Evolutionary conservation across 192 early-diverging fungal genomes (phyloP).

Genomic region (Spinellus fusiger): DNA sequence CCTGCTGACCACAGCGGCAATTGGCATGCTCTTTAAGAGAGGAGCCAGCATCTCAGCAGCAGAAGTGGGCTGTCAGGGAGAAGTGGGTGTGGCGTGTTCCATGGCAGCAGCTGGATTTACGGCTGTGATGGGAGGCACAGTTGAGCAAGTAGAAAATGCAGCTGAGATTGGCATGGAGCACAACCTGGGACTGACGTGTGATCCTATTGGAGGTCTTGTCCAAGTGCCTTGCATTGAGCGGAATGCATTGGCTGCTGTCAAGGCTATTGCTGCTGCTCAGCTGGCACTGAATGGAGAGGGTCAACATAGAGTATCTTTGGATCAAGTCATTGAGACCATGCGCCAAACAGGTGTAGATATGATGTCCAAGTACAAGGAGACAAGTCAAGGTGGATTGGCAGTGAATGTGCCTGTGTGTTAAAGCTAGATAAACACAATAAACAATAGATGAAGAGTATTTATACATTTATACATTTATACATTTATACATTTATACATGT

Average conservation of each 20-base stretch:
- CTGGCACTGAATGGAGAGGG: conserved; percentile 93
- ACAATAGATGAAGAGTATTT: no score
- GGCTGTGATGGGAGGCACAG: conserved; percentile 92
- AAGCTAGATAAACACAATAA: background rate
- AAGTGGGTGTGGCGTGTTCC: conserved; percentile 95
- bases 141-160: conserved; percentile 88
- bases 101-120: conserved; percentile 95
- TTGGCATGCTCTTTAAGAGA: conserved; percentile 98
- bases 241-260: conserved; percentile 91
- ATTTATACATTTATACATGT: no score
- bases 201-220: conserved; percentile 89
- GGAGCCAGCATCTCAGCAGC: conserved; percentile 90
- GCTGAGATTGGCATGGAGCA: conserved; percentile 97
- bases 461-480: no score
- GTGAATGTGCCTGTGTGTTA: conserved; percentile 83
- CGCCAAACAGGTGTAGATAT: conserved; percentile 87
- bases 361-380: conserved; percentile 97
- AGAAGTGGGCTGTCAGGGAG: conserved; percentile 97
- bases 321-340: conserved; percentile 96
- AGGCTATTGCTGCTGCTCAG: conserved; percentile 94
- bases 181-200: conserved; percentile 78
- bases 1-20: conserved; percentile 84
- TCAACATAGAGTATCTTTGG: conserved; percentile 81
- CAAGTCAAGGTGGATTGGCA: conserved; percentile 86
- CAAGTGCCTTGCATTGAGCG: conserved; percentile 96